Percentiles rank a stretch among this genome's conserved stretches.
phyloP scores from a whole-genome alignment of 2,329 filamentous ascomycete genomes.

The Cordyceps farinosa region DNA sequence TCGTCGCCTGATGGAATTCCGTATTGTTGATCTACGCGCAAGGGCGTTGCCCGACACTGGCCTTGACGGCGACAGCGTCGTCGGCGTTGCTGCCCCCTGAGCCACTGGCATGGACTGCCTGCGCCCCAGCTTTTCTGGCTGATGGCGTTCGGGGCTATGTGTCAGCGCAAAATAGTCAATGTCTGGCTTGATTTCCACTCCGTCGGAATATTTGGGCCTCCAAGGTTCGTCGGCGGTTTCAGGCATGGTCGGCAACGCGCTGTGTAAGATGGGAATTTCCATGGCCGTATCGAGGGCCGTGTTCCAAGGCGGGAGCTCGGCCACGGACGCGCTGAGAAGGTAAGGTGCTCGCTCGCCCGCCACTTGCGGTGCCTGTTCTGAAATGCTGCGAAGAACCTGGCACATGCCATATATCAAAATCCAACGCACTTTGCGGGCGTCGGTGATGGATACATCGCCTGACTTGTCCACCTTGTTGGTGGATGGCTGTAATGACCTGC shows the following conservation, averaged over 20 bases:
- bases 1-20: conserved; percentile 31
- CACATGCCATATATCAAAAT: conserved; percentile 69
- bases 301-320: conserved; percentile 46
- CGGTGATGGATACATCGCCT: conserved; percentile 52
- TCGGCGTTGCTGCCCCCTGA: conserved; percentile 16
- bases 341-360: conserved; percentile 57
- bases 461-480: conserved; percentile 49
- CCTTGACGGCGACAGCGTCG: conserved; percentile 25
- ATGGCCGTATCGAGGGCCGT: conserved; percentile 26
- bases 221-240: conserved; percentile 4
- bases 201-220: not conserved
- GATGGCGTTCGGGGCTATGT: conserved; percentile 27
- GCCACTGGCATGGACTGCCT: conserved; percentile 8
- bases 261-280: not conserved
- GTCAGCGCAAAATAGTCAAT: conserved; percentile 52
- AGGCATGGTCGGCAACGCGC: conserved; percentile 10
- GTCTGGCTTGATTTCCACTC: conserved; percentile 49
- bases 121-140: not conserved
- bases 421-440: conserved; percentile 76
- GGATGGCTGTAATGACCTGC: conserved; percentile 47
- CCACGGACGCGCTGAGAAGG: conserved; percentile 43
- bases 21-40: conserved; percentile 33
- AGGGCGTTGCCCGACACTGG: conserved; percentile 28
- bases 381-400: conserved; percentile 67
- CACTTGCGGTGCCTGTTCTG: conserved; percentile 58